Percentiles rank a stretch among this genome's conserved stretches.
These are phyloP conservation scores for Austropuccinia psidii DNA, from an alignment of 1,284 basidiomycete genomes.

Conservation along the genomic window DNA sequence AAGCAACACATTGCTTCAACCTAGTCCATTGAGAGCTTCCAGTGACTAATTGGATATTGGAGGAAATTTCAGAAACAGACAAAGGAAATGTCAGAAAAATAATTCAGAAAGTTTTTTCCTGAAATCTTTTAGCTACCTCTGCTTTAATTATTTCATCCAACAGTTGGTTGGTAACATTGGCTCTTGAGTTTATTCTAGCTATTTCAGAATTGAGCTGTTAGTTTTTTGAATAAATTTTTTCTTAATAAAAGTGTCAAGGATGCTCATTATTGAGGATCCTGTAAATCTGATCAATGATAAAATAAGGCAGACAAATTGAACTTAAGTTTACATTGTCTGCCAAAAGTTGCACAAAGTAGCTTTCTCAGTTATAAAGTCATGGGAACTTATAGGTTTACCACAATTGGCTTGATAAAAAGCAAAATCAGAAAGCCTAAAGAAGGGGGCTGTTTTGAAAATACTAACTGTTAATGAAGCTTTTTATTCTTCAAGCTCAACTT, in stretches of 20 bases:
- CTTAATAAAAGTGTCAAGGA: not conserved
- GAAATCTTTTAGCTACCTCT: slow-evolving; percentile 23
- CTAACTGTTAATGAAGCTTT: slow-evolving; percentile 19
- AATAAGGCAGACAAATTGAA: not conserved
- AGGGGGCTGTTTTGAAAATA: not conserved
- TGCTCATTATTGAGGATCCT: not conserved
- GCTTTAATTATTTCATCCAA: slow-evolving; percentile 2
- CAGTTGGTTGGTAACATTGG: not conserved
- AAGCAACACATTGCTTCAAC: no score
- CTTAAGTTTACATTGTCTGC: not conserved
- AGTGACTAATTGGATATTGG: no score
- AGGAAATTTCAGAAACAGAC: no score
- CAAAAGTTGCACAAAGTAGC: not conserved
- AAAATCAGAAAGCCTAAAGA: not conserved
- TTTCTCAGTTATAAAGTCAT: not conserved
- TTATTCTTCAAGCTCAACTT: slow-evolving; percentile 14
- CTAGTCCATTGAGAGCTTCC: no score
- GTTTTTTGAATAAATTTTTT: not conserved
- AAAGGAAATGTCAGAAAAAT: no score
- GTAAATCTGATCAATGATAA: not conserved
- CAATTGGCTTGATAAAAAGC: not conserved
- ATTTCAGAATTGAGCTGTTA: slow-evolving; percentile 6
- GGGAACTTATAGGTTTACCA: not conserved
- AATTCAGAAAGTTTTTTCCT: slow-evolving; percentile 10
- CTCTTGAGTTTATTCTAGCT: not conserved